These are phyloP conservation scores for Apostasia shenzhenica DNA, from an alignment of 106 monocot genomes.

Conservation along the genomic window DNA sequence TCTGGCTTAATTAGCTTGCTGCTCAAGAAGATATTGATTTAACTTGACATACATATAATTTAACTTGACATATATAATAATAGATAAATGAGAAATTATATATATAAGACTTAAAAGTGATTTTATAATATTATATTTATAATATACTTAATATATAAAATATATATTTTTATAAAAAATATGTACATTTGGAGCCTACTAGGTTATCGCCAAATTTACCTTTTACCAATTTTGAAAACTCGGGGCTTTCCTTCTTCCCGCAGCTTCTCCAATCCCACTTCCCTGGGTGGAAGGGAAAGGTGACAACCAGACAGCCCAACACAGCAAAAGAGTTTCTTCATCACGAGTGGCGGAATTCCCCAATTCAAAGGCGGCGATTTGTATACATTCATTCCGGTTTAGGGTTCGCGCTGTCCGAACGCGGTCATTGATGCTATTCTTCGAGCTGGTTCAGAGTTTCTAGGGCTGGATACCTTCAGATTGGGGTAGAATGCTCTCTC, in stretches of 20 bases:
- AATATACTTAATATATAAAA: too few relatives aligned
- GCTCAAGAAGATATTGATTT: too few relatives aligned
- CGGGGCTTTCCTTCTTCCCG: background rate
- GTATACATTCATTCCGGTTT: background rate
- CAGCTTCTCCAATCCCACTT: background rate
- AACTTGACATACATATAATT: too few relatives aligned
- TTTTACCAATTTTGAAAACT: background rate
- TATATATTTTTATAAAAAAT: too few relatives aligned
- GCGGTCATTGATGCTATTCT: background rate
- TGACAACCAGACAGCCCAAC: background rate
- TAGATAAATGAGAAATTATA: too few relatives aligned
- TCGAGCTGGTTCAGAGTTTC: background rate
- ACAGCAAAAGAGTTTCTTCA: background rate
- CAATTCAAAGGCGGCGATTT: background rate
- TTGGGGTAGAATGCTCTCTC: constrained; percentile 17
- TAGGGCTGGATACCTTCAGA: background rate
- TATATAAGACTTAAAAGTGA: too few relatives aligned
- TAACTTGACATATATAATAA: too few relatives aligned
- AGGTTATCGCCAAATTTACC: too few relatives aligned
- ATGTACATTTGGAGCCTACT: too few relatives aligned
- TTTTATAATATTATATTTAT: too few relatives aligned
- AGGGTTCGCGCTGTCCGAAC: constrained; percentile 9
- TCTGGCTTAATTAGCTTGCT: too few relatives aligned
- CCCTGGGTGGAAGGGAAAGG: background rate
- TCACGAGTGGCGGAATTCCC: background rate